Percentiles rank a stretch among this genome's conserved stretches.
Conservation (phyloP, 2,329 filamentous ascomycete species). For the Sporothrix phasma region DNA sequence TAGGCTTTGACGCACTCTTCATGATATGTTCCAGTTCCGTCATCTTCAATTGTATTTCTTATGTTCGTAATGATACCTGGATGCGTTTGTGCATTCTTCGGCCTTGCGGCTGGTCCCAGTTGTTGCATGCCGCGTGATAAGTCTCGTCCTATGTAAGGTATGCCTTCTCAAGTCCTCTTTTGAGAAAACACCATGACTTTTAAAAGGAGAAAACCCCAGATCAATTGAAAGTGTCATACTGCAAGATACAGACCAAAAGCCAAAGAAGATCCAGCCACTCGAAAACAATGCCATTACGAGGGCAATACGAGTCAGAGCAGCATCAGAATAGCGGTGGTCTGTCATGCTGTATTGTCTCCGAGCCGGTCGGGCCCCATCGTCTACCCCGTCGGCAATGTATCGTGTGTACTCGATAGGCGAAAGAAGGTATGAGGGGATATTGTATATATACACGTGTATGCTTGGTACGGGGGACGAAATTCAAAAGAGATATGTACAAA, state of each 20-base stretch:
- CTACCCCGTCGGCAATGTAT: background rate
- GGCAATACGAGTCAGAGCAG: background rate
- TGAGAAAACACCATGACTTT: too few relatives aligned
- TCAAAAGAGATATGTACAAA: background rate
- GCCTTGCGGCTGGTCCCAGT: background rate
- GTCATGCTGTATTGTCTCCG: background rate
- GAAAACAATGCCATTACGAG: background rate
- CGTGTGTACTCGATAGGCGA: background rate
- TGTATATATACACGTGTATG: slow-evolving; percentile 8
- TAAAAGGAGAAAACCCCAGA: too few relatives aligned
- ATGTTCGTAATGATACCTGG: background rate
- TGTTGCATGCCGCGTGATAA: background rate
- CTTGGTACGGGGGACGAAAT: background rate
- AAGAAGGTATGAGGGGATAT: slow-evolving; percentile 1
- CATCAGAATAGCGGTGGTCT: background rate
- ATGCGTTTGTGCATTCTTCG: background rate
- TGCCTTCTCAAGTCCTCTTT: too few relatives aligned
- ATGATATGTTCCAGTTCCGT: background rate
- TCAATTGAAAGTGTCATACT: too few relatives aligned
- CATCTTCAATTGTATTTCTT: background rate
- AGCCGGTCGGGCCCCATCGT: background rate
- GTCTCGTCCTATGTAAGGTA: background rate
- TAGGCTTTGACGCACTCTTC: background rate
- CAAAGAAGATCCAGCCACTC: too few relatives aligned
- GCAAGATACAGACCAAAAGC: too few relatives aligned